Base-by-base conservation (phyloP, 495 filamentous ascomycete species). In the Penicillium maclennaniae region DNA sequence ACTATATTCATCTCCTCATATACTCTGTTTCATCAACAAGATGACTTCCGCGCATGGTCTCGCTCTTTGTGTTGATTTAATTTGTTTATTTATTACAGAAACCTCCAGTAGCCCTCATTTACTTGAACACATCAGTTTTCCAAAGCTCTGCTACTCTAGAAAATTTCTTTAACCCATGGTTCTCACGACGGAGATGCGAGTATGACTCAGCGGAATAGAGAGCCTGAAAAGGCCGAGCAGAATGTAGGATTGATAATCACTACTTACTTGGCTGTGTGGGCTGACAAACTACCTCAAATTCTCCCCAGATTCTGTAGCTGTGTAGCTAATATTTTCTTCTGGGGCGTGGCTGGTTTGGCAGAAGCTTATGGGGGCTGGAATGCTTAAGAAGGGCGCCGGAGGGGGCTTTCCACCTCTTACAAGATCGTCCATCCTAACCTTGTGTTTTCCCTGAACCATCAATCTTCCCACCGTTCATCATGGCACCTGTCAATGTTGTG, bases 401-500 rank as follows among this genome's bases (percentile, higher is more conserved):
- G 3, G 21, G 39, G 17, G 15, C 25, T 6, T n/a, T 10, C 3
- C 16, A 19, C 3, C 19, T 20, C 43, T 14, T 59, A 59, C 55
- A 55, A 59, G 39, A 42, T 7, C 20, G 4, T 37, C 37, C 31
- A 12, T 37, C 37, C 51, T 31, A 17, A 43, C 41, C 43, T 15
- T 38, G 20, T 3, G 21, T 49, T 44, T 51, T 34, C 23, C 34
- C 38, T 47, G 19, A 16, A 34, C 4, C 41, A 21, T 19, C 37
- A 34, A 27, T 47, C 38, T 36, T 25, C 3, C 16, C 43, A n/a
- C 10, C 43, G 17, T 19, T 36, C 37, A 55, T 19, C 46, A 66
- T 67, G 63, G 58, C 58, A 12, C 43, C 57, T 28, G 57, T 46
- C 46, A 65, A 58, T 20, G 44, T 90, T 45, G 70, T 88, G n/a